Evolutionary conservation across 2,329 filamentous ascomycete species (phyloP).

Genomic region (Stagonosporopsis rhizophila): DNA sequence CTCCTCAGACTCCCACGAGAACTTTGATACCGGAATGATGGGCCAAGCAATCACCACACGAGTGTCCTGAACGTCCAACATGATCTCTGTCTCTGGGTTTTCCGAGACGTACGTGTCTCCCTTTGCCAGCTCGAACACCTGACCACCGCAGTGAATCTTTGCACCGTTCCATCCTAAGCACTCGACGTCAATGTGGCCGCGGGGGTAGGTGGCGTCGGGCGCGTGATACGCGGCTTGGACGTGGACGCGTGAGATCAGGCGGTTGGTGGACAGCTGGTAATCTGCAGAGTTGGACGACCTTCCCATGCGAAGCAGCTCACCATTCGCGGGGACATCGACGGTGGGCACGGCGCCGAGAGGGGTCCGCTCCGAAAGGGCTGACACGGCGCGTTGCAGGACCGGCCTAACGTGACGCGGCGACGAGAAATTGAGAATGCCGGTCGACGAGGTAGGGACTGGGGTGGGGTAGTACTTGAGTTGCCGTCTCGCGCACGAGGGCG

Average conservation of each 20-base stretch:
- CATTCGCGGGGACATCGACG: slow-evolving; percentile 79
- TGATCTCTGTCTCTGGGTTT: slow-evolving; percentile 86
- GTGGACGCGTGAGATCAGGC: slow-evolving; percentile 91
- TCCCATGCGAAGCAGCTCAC: slow-evolving; percentile 84
- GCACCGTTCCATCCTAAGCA: slow-evolving; percentile 97
- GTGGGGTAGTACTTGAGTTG: slow-evolving; percentile 81
- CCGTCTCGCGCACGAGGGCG: slow-evolving; percentile 54
- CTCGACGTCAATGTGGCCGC: slow-evolving; percentile 82
- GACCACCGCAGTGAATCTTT: slow-evolving; percentile 89
- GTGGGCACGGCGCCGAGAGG: slow-evolving; percentile 85
- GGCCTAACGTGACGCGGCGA: slow-evolving; percentile 63
- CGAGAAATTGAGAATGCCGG: slow-evolving; percentile 86
- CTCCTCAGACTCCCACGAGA: slow-evolving; percentile 62
- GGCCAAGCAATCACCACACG: slow-evolving; percentile 93
- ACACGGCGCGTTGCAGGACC: slow-evolving; percentile 64
- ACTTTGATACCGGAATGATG: slow-evolving; percentile 61
- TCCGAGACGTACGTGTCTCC: slow-evolving; percentile 90
- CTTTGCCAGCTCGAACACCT: slow-evolving; percentile 84
- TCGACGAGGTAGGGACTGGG: slow-evolving; percentile 91
- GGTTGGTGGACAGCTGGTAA: slow-evolving; percentile 90
- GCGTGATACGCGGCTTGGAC: slow-evolving; percentile 85
- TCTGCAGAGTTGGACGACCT: slow-evolving; percentile 95
- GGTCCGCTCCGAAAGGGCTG: slow-evolving; percentile 74
- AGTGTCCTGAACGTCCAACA: slow-evolving; percentile 93
- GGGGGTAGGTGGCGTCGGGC: slow-evolving; percentile 69